Evolutionary conservation across 2,329 filamentous ascomycete genomes (phyloP).

Genomic region (Dryadomyces sulphureus): DNA sequence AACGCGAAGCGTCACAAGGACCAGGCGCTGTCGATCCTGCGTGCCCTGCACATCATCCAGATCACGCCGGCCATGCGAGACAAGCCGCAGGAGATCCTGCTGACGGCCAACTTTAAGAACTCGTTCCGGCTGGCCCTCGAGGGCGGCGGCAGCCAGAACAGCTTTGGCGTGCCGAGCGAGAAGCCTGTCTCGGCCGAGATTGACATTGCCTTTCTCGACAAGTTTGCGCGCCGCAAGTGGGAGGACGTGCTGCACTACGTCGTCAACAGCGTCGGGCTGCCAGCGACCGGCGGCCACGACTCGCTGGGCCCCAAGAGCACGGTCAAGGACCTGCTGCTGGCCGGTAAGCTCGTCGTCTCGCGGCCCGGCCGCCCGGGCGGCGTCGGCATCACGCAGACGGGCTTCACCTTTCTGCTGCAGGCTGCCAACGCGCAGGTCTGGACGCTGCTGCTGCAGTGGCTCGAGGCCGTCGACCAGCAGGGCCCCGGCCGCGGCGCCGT

Average conservation of each 20-base stretch:
- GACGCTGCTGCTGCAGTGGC: conserved; percentile 85
- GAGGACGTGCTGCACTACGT: conserved; percentile 94
- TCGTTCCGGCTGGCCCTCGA: conserved; percentile 79
- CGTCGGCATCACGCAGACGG: conserved; percentile 74
- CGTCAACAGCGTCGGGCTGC: conserved; percentile 57
- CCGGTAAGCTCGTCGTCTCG: conserved; percentile 64
- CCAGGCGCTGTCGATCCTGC: conserved; percentile 66
- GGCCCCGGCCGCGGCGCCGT: conserved; percentile 39
- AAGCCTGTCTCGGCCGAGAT: conserved; percentile 48
- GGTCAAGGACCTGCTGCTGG: conserved; percentile 71
- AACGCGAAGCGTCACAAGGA: conserved; percentile 56
- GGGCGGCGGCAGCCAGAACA: conserved; percentile 70
- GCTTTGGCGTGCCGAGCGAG: conserved; percentile 75
- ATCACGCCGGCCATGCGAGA: conserved; percentile 47
- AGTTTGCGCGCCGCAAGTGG: conserved; percentile 80
- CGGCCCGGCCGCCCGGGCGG: conserved; percentile 21
- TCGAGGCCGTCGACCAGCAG: conserved; percentile 62
- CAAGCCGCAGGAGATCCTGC: conserved; percentile 53
- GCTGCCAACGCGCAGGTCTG: conserved; percentile 95
- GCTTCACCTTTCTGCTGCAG: conserved; percentile 88
- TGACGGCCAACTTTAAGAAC: conserved; percentile 68
- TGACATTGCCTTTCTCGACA: conserved; percentile 60
- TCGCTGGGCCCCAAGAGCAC: conserved; percentile 49
- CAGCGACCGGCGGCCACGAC: conserved; percentile 23
- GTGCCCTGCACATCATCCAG: conserved; percentile 72